These are phyloP conservation scores for Exobasidium cylindrosporum DNA, from an alignment of 1,284 basidiomycete genomes.

Conservation along the genomic window DNA sequence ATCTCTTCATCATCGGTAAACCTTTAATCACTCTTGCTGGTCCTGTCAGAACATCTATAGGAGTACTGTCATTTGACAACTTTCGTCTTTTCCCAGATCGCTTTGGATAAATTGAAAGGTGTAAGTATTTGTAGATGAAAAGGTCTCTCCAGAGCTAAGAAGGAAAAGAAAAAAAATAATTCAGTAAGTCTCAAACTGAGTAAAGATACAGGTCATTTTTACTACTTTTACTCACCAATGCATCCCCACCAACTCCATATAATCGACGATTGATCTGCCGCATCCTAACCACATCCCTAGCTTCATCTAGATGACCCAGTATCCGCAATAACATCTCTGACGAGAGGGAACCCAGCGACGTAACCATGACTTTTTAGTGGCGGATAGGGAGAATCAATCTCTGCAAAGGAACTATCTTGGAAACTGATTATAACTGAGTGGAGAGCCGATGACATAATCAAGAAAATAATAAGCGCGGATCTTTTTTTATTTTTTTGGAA, in stretches of 20 bases:
- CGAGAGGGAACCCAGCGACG: neutral
- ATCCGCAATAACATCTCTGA: conserved; percentile 8
- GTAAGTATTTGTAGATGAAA: conserved; percentile 3
- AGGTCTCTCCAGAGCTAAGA: neutral
- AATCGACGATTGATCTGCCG: conserved; percentile 1
- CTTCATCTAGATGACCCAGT: neutral
- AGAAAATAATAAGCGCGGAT: no score
- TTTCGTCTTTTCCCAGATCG: neutral
- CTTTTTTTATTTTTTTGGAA: no score
- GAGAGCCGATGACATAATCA: no score
- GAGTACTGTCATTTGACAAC: neutral
- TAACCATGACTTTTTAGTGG: no score
- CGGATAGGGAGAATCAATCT: no score
- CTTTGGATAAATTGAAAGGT: no score
- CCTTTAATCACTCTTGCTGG: conserved; percentile 2
- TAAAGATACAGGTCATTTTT: no score
- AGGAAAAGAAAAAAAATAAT: no score
- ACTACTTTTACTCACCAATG: neutral
- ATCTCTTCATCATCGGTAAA: neutral
- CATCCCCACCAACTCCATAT: conserved; percentile 3
- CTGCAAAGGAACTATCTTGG: no score
- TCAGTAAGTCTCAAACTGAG: no score
- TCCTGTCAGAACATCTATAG: no score
- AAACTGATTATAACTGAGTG: no score
- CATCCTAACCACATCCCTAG: neutral